Conservation (phyloP, 805 yeast genomes). For the Schwanniomyces vanrijiae region DNA sequence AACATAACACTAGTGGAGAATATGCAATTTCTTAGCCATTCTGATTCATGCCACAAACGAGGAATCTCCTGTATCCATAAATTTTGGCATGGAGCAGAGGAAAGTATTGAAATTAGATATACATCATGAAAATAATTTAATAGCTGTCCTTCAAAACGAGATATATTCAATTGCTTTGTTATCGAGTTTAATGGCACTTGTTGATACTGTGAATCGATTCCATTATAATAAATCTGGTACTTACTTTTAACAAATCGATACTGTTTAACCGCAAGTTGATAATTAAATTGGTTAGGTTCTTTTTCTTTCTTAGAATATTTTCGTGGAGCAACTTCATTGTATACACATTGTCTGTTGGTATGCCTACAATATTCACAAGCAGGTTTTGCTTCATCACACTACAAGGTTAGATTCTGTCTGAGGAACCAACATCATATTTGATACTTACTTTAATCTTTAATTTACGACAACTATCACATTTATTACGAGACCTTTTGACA, state of each 20-base stretch:
- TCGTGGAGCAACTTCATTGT: conserved; percentile 6
- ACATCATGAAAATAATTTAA: conserved; percentile 17
- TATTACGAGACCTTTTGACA: conserved; percentile 4
- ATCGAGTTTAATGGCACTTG: conserved; percentile 9
- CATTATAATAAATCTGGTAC: not conserved
- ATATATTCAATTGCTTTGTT: conserved; percentile 13
- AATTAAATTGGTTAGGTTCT: not conserved
- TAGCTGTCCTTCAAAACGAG: conserved; percentile 18
- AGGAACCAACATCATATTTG: not conserved
- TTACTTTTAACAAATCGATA: not conserved
- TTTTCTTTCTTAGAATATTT: not conserved
- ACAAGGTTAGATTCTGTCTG: not conserved
- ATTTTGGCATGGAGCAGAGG: not conserved
- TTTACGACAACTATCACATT: conserved; percentile 11
- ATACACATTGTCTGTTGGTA: conserved; percentile 20
- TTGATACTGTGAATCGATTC: not conserved
- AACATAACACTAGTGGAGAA: conserved; percentile 17
- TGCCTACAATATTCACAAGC: conserved; percentile 27
- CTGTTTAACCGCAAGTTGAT: not conserved
- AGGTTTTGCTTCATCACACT: conserved; percentile 26
- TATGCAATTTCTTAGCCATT: conserved; percentile 16
- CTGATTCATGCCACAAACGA: conserved; percentile 15
- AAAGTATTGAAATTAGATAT: conserved; percentile 6
- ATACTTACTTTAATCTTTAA: conserved; percentile 12
- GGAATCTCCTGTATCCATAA: conserved; percentile 16